phyloP scores from a whole-genome alignment of 83 land plant species.

The Picea abies region DNA sequence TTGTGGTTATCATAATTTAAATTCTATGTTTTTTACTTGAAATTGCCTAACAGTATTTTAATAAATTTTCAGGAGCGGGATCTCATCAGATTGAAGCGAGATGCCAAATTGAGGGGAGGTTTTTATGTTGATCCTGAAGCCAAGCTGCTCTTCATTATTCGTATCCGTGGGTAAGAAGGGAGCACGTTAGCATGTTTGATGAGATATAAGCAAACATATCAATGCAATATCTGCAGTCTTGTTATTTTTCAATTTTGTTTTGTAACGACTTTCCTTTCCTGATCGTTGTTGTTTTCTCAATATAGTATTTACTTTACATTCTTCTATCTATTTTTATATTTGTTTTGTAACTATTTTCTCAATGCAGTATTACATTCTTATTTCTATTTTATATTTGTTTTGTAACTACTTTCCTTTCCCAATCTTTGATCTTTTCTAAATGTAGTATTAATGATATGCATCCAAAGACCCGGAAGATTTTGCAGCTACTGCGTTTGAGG shows the following conservation, averaged over 20 bases:
- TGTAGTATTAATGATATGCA: constrained; percentile 86
- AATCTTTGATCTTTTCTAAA: neutral
- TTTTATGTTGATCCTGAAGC: constrained; percentile 88
- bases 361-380: neutral
- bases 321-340: neutral
- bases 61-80: constrained; percentile 51
- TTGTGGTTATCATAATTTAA: neutral
- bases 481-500: constrained; percentile 79
- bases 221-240: neutral
- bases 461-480: constrained; percentile 78
- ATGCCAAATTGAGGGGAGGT: constrained; percentile 80
- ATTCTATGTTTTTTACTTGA: neutral
- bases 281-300: neutral
- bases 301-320: neutral
- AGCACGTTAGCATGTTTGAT: neutral
- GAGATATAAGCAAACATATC: too few species aligned
- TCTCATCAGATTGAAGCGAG: constrained; percentile 71
- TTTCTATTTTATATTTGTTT: neutral
- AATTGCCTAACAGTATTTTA: neutral
- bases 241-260: neutral
- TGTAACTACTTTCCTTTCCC: neutral
- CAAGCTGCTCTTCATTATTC: constrained; percentile 73
- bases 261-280: neutral
- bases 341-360: neutral
- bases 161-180: constrained; percentile 74